Evolutionary conservation across 140 eudicot genomes (phyloP).

Genomic region (Stevia rebaudiana): DNA sequence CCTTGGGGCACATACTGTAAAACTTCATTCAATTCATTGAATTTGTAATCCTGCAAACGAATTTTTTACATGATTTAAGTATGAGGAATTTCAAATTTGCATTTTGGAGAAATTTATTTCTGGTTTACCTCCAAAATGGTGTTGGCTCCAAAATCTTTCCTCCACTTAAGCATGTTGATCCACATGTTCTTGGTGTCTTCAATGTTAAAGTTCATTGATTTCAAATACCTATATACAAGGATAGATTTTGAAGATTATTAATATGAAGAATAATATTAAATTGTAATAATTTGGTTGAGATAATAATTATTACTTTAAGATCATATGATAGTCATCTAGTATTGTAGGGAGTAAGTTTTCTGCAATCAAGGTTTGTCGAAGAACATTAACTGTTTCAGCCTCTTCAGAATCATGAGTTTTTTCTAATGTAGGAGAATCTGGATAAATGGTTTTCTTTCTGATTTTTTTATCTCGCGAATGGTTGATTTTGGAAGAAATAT

Average conservation of each 20-base stretch:
- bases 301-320: slow-evolving; percentile 43
- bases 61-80: neutral
- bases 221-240: slow-evolving; percentile 48
- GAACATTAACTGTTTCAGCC: slow-evolving; percentile 37
- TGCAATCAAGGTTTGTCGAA: slow-evolving; percentile 40
- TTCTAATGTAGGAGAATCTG: slow-evolving; percentile 37
- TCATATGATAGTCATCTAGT: slow-evolving; percentile 53
- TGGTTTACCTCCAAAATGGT: slow-evolving; percentile 39
- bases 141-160: slow-evolving; percentile 62
- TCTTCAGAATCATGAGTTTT: slow-evolving; percentile 46
- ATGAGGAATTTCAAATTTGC: neutral
- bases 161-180: slow-evolving; percentile 65
- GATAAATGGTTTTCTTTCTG: slow-evolving; percentile 42
- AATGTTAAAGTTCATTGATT: slow-evolving; percentile 46
- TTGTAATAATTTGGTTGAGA: neutral
- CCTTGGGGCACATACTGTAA: slow-evolving; percentile 43
- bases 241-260: neutral
- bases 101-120: neutral
- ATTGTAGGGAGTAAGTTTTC: slow-evolving; percentile 48
- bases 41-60: slow-evolving; percentile 44
- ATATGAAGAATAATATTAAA: neutral
- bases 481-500: slow-evolving; percentile 37
- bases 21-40: slow-evolving; percentile 47
- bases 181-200: slow-evolving; percentile 52
- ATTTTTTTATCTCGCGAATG: slow-evolving; percentile 46